Evolutionary conservation across 2,329 filamentous ascomycete species (phyloP).

Genomic region (Ceratocystis ficicola): DNA sequence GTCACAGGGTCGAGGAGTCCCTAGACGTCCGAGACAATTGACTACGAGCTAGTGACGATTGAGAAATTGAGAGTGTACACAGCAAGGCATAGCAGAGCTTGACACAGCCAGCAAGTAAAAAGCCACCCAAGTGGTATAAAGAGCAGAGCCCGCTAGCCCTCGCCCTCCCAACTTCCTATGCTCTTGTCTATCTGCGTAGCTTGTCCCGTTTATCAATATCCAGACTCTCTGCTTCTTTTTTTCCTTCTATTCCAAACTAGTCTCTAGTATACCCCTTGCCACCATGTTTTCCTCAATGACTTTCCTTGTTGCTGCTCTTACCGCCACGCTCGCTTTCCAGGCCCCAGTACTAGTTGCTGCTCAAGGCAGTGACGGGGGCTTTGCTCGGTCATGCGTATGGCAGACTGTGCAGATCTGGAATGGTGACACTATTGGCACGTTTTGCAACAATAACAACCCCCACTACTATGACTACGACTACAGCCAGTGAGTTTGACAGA

Average conservation of each 20-base stretch:
- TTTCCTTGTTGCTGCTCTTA: not conserved
- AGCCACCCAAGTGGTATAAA: not conserved
- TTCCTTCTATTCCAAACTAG: not conserved
- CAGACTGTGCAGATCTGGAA: conserved; percentile 15
- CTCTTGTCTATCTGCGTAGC: not conserved
- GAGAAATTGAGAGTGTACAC: not conserved
- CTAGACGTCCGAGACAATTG: not conserved
- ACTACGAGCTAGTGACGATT: not conserved
- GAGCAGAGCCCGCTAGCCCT: not conserved
- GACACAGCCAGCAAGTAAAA: not conserved
- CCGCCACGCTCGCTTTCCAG: not conserved
- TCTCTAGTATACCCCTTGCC: not conserved
- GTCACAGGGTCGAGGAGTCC: not conserved
- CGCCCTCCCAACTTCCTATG: too few relatives aligned
- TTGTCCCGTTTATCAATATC: not conserved
- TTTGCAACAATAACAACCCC: conserved; percentile 18
- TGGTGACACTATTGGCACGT: conserved; percentile 13
- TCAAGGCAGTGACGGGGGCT: conserved; percentile 4
- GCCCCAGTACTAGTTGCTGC: not conserved
- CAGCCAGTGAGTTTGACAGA: not conserved
- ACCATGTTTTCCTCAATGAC: not conserved
- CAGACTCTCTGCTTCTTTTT: not conserved
- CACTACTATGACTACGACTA: conserved; percentile 17
- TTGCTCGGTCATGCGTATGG: conserved; percentile 15
- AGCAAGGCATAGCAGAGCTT: not conserved